Conservation (phyloP, 2,329 filamentous ascomycete species). For the Colletotrichum sp. region DNA sequence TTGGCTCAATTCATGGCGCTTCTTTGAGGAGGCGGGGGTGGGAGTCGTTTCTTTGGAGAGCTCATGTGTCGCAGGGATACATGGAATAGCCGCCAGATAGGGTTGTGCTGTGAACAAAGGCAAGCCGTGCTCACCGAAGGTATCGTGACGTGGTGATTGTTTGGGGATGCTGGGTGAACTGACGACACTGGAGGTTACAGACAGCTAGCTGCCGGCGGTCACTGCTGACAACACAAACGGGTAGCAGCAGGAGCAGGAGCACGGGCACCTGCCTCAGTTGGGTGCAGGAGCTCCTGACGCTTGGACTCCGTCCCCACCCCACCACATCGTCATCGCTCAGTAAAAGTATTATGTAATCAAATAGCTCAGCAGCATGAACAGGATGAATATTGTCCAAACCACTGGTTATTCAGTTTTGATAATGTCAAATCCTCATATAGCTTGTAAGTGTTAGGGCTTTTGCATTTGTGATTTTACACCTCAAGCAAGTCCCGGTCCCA, state of each 20-base stretch:
- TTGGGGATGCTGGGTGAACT: not conserved
- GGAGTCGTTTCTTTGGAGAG: not conserved
- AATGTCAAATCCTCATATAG: too few relatives aligned
- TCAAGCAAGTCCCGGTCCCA: too few relatives aligned
- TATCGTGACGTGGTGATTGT: not conserved
- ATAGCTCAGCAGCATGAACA: not conserved
- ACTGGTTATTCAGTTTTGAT: too few relatives aligned
- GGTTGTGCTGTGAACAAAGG: not conserved
- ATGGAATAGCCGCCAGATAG: not conserved
- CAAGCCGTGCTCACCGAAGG: not conserved
- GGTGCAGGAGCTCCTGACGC: not conserved
- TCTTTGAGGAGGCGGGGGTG: not conserved
- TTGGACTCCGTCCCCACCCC: not conserved
- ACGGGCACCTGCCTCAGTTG: not conserved
- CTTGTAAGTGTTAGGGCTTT: too few relatives aligned
- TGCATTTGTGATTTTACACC: accelerated
- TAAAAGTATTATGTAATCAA: not conserved
- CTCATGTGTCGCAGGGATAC: not conserved
- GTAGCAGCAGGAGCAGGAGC: not conserved
- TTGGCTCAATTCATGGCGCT: constrained; percentile 15
- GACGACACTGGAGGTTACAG: not conserved
- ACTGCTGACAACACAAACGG: not conserved
- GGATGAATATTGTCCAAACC: not conserved
- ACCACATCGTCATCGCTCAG: not conserved
- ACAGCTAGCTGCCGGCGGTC: not conserved